Base-by-base conservation (phyloP, 176 grass and related monocot species). In the sorghum (Sorghum bicolor) region DNA sequence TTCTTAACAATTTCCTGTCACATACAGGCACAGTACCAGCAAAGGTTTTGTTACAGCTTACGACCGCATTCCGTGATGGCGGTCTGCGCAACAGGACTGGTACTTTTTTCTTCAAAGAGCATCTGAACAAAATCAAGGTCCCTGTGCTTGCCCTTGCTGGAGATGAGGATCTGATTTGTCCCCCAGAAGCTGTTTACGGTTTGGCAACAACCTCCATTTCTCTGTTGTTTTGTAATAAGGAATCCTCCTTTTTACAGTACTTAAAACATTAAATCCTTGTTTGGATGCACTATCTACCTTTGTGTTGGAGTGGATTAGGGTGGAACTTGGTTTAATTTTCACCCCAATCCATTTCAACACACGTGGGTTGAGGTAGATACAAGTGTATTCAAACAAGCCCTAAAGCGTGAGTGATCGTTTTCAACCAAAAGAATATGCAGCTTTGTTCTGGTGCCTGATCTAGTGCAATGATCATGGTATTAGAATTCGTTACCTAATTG, bases 131-230 rank as follows among this genome's bases (percentile, higher is more conserved):
- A 86, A 91, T 86, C 79, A 87, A 82, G 52, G 82, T 95, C 17
- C 95, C 91, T 1, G 85, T 95, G 41, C 95, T 98, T 92, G 87
- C 95, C 55, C 87, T 98, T 72, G 95, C 95, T 65, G 95, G 91
- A 86, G 92, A 98, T 34, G 82, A 86, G 77, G 95, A 98, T 90
- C 40, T 91, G 67, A 95, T 98, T 86, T 95, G 92, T 37, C 95
- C 92, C 74, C 95, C 92, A 65, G 90, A 93, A 88, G 95, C 95
- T 86, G 95, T 95, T 67, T 85, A 91, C 17, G 95, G 95, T 98
- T 50, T 78, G 79, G 52, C 28, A 67, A 75, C 17, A 3, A 47
- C 7, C 70, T 70, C 38, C 58, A 79, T 12, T 79, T 86, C 78
- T 38, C 17, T 79, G 15, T 74, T 67, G 39, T 47, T 86, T 58